Evolutionary conservation across 2,329 filamentous ascomycete species (phyloP), one percentile per base, ranked within the genome.

Genomic region (Pyrenochaeta sp.): DNA sequence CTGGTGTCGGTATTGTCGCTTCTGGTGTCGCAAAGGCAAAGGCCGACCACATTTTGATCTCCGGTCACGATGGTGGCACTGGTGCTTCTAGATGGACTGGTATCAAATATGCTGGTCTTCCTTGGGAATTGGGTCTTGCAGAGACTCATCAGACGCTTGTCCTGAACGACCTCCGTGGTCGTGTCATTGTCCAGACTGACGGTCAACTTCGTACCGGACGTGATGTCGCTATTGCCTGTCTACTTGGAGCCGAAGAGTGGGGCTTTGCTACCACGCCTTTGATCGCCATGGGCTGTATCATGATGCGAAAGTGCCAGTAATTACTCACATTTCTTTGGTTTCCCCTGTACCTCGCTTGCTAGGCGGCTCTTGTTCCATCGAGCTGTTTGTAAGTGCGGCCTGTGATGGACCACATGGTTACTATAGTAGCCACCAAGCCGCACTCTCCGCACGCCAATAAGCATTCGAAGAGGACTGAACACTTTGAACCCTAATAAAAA

Each of bases 1-100:
- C 94, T 56, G 94, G 94, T 83, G 94, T 97, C 58, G 94, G 94
- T 82, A 97, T 98, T 67, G 94, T 98, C 65, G 94, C 94, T 49
- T 97, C 94, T 58, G 94, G 94, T 87, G 94, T 97, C 50, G 94
- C 94, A 54, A 98, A 98, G 83, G 94, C 94, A 52, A 97, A 97
- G 84, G 93, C 93, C 59, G 93, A 97, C 72, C 93, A 98, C 80
- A 97, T 98, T 65, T 81, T 98, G 72, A 97, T 98, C 72, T 97
- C 94, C 64, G 94, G 94, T 68, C 94, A 98, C 75, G 94, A 98
- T 74, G 94, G 94, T 84, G 94, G 94, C 78, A 98, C 94, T 60
- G 94, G 94, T 84, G 94, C 94, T 59, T 97, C 93, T 50, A 86
- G 94, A 78, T 98, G 94, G 94, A 98, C 94, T 73, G 94, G 94